Percentiles rank a stretch among this genome's conserved stretches.
phyloP scores from a whole-genome alignment of 257 asterid genomes.

The Phtheirospermum japonicum region DNA sequence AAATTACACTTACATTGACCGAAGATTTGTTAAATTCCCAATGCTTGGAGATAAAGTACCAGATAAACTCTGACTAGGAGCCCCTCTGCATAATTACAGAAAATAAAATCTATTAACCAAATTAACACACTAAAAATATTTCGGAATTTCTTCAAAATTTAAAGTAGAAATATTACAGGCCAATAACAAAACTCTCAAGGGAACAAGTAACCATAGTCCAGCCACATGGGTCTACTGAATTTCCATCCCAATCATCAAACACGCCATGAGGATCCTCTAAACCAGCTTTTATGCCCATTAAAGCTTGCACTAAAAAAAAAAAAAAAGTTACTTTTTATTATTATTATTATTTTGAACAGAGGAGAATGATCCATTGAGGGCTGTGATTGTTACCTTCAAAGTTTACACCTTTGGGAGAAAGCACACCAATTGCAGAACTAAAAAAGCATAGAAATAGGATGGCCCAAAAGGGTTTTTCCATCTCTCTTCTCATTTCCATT shows the following conservation, averaged over 20 bases:
- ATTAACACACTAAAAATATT: slow-evolving; percentile 18
- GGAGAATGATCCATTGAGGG: background rate
- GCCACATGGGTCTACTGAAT: slow-evolving; percentile 98
- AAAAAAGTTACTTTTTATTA: background rate
- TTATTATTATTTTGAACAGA: background rate
- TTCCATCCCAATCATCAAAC: slow-evolving; percentile 95
- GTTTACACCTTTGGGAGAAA: slow-evolving; percentile 94
- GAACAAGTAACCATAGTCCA: slow-evolving; percentile 99
- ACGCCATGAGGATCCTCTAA: slow-evolving; percentile 90
- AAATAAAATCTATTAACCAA: slow-evolving; percentile 36
- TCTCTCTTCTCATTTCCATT: slow-evolving; percentile 37
- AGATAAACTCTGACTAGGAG: slow-evolving; percentile 90
- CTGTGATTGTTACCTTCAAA: slow-evolving; percentile 69
- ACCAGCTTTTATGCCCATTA: slow-evolving; percentile 70
- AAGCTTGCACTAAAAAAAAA: slow-evolving; percentile 74
- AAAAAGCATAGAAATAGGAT: slow-evolving; percentile 38
- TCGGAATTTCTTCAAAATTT: background rate
- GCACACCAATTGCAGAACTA: slow-evolving; percentile 53
- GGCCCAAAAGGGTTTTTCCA: slow-evolving; percentile 36
- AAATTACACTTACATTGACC: slow-evolving; percentile 61
- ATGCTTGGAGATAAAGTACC: slow-evolving; percentile 87
- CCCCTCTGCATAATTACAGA: slow-evolving; percentile 55
- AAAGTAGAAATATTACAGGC: slow-evolving; percentile 52
- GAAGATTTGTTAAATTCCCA: slow-evolving; percentile 87
- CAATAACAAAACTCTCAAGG: slow-evolving; percentile 73